A percentile compares a stretch with the other conserved stretches of the same genome.
These are phyloP conservation scores for Lepidium africanum DNA, from an alignment of 345 rosid species.

Conservation along the genomic window DNA sequence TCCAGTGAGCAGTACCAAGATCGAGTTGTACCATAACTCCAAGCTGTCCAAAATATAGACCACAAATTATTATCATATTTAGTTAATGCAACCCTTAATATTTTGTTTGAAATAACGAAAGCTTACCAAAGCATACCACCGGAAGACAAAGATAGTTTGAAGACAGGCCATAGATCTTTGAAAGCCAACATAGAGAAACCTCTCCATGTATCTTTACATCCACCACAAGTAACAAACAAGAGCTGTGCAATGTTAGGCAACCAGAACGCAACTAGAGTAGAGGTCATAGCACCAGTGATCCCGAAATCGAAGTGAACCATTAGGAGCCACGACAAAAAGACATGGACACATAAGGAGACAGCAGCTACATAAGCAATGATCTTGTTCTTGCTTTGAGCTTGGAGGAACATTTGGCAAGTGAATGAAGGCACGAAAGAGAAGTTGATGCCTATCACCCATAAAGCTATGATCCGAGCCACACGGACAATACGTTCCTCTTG, in stretches of 20 bases:
- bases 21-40: constrained; percentile 82
- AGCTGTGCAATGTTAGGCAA: constrained; percentile 72
- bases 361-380: constrained; percentile 64
- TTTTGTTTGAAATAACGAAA: not conserved
- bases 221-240: constrained; percentile 45
- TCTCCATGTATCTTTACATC: constrained; percentile 65
- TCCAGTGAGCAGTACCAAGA: constrained; percentile 64
- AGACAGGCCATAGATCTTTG: constrained; percentile 56
- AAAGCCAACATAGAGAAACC: constrained; percentile 56
- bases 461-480: constrained; percentile 38
- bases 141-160: constrained; percentile 67
- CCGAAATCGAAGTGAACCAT: constrained; percentile 46
- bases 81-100: no score
- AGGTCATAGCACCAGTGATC: constrained; percentile 52
- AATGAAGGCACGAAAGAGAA: constrained; percentile 38
- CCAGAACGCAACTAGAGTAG: constrained; percentile 64
- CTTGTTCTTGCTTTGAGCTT: constrained; percentile 73
- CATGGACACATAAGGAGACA: constrained; percentile 35
- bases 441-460: constrained; percentile 46
- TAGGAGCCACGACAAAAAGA: constrained; percentile 59
- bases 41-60: constrained; percentile 34
- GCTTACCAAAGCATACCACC: constrained; percentile 71
- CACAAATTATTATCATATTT: not conserved
- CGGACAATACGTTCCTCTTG: constrained; percentile 43
- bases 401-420: constrained; percentile 79